A percentile compares a stretch with the other conserved stretches of the same genome.
These are phyloP conservation scores for Leccinum pachyderme DNA, from an alignment of 1,284 basidiomycete species.

Conservation along the genomic window DNA sequence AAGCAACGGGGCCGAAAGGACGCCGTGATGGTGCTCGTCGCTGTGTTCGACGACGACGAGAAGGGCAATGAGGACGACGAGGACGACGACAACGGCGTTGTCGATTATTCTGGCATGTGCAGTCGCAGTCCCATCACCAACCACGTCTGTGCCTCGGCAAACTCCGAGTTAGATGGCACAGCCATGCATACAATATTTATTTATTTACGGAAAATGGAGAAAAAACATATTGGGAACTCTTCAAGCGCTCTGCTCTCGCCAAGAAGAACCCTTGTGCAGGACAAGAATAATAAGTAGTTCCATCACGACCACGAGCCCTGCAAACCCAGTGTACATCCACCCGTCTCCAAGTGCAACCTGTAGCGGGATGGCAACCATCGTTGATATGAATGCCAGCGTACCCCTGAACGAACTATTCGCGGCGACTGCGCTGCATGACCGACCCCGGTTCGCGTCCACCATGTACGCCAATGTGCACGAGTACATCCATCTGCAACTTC, in stretches of 20 bases:
- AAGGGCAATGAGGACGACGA: not conserved
- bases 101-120: constrained; percentile 27
- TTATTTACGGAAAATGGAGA: constrained; percentile 6
- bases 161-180: constrained; percentile 16
- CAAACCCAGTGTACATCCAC: constrained; percentile 75
- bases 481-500: constrained; percentile 58
- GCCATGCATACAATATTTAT: constrained; percentile 14
- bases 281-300: constrained; percentile 55
- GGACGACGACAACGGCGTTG: constrained; percentile 3
- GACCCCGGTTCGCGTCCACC: constrained; percentile 75
- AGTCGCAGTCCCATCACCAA: constrained; percentile 26
- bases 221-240: not conserved
- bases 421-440: constrained; percentile 69
- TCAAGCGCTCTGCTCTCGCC: constrained; percentile 35
- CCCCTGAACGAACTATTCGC: constrained; percentile 73
- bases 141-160: constrained; percentile 23
- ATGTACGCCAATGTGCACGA: constrained; percentile 71
- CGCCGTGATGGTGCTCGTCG: too few relatives aligned
- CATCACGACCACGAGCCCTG: constrained; percentile 54
- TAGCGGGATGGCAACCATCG: constrained; percentile 66
- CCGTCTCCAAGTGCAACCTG: constrained; percentile 65
- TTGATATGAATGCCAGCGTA: constrained; percentile 64
- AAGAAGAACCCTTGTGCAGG: constrained; percentile 43
- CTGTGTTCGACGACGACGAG: constrained; percentile 13
- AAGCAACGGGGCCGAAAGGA: not conserved